Conservation (phyloP, 805 yeast genomes). For the Dipodascus geniculatus region DNA sequence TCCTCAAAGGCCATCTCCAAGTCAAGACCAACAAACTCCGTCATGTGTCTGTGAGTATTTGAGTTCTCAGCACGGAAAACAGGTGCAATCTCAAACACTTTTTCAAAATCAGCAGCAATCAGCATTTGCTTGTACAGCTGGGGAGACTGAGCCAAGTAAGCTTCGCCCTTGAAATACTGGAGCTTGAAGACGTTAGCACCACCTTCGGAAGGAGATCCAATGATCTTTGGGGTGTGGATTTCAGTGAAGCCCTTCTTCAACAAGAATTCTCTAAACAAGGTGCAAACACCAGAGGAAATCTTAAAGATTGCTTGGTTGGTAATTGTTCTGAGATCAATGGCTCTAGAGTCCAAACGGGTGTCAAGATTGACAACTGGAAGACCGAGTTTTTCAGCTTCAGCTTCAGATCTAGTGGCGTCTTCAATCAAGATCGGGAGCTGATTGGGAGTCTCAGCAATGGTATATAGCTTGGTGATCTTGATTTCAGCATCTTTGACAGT, state of each 20-base stretch:
- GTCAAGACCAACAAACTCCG: constrained; percentile 96
- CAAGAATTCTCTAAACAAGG: constrained; percentile 82
- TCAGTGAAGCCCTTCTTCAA: constrained; percentile 61
- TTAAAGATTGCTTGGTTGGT: constrained; percentile 97
- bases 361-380: constrained; percentile 92
- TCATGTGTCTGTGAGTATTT: constrained; percentile 98
- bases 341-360: constrained; percentile 90
- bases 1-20: constrained; percentile 97
- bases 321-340: constrained; percentile 90
- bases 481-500: constrained; percentile 88
- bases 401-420: constrained; percentile 92
- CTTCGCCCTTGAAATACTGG: constrained; percentile 82
- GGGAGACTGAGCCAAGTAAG: constrained; percentile 95
- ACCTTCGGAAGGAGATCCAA: constrained; percentile 95
- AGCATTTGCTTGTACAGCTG: constrained; percentile 96
- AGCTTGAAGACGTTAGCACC: constrained; percentile 96
- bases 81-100: constrained; percentile 92
- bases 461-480: constrained; percentile 56
- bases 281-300: constrained; percentile 82
- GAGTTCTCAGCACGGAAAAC: constrained; percentile 99
- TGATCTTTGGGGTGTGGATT: constrained; percentile 90
- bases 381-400: constrained; percentile 73
- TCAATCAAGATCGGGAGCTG: constrained; percentile 90
- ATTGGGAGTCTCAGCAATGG: constrained; percentile 80
- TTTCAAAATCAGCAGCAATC: constrained; percentile 95